phyloP scores from a whole-genome alignment of 345 rosid species.

The Excoecaria cochinchinensis region DNA sequence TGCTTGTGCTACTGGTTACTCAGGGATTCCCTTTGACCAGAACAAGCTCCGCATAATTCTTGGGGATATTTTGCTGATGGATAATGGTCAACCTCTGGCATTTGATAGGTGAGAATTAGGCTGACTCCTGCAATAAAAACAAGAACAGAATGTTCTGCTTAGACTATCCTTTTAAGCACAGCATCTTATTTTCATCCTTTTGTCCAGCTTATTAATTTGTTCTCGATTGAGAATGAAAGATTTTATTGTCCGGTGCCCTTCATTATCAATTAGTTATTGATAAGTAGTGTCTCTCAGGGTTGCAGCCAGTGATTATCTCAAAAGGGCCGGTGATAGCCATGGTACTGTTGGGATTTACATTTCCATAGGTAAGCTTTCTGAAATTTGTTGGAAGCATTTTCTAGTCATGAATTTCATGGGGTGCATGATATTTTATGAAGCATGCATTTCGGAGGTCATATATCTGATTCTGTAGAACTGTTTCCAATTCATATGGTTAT shows the following conservation, averaged over 20 bases:
- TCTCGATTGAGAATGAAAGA: no score
- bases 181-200: not conserved
- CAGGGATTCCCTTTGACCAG: constrained; percentile 64
- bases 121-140: not conserved
- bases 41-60: constrained; percentile 63
- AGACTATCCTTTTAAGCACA: not conserved
- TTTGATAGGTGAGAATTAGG: constrained; percentile 62
- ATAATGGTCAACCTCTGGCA: constrained; percentile 79
- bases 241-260: not conserved
- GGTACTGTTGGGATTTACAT: constrained; percentile 66
- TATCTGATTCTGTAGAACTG: not conserved
- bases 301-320: constrained; percentile 71
- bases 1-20: constrained; percentile 92
- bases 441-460: not conserved
- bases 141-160: not conserved
- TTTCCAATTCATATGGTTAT: not conserved
- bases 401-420: not conserved
- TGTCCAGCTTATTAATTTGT: not conserved
- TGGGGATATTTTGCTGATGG: constrained; percentile 84
- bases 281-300: constrained; percentile 42
- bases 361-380: constrained; percentile 58
- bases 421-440: not conserved
- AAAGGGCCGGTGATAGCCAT: constrained; percentile 72
- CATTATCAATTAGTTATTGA: not conserved
- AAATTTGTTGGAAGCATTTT: not conserved